Evolutionary conservation across 768 basidiomycete genomes (phyloP).

Genomic region (Sutorius australiensis): DNA sequence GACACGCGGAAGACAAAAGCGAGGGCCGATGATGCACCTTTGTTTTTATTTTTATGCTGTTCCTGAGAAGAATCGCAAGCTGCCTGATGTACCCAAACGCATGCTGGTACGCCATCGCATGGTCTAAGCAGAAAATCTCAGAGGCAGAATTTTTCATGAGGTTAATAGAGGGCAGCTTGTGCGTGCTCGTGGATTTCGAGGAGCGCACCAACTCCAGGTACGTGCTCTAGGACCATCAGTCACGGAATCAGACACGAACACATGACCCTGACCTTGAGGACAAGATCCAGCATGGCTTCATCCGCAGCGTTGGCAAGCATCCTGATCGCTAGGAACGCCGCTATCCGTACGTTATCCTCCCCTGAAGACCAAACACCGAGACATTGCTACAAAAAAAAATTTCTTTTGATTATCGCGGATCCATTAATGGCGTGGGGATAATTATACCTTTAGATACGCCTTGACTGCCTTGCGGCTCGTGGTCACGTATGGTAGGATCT

Average conservation of each 20-base stretch:
- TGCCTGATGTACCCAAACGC: slow-evolving; percentile 95
- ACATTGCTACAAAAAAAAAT: slow-evolving; percentile 57
- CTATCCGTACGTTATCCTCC: slow-evolving; percentile 76
- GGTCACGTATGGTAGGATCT: slow-evolving; percentile 84
- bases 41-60: slow-evolving; percentile 84
- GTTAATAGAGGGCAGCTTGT: slow-evolving; percentile 88
- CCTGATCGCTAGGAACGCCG: slow-evolving; percentile 81
- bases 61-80: slow-evolving; percentile 87
- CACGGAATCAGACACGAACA: neutral
- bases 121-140: slow-evolving; percentile 81
- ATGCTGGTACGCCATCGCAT: slow-evolving; percentile 79
- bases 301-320: slow-evolving; percentile 76
- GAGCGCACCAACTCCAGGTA: slow-evolving; percentile 84
- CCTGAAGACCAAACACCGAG: slow-evolving; percentile 81
- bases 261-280: slow-evolving; percentile 63
- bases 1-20: slow-evolving; percentile 1
- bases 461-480: slow-evolving; percentile 82
- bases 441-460: slow-evolving; percentile 77
- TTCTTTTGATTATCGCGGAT: neutral
- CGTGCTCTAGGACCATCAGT: slow-evolving; percentile 53
- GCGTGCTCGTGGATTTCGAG: slow-evolving; percentile 77
- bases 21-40: slow-evolving; percentile 48
- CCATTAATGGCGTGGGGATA: neutral
- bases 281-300: slow-evolving; percentile 75
- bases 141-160: slow-evolving; percentile 98